Evolutionary conservation across 139 green algal species (phyloP).

Genomic region (Limnomonas spitsbergensis): DNA sequence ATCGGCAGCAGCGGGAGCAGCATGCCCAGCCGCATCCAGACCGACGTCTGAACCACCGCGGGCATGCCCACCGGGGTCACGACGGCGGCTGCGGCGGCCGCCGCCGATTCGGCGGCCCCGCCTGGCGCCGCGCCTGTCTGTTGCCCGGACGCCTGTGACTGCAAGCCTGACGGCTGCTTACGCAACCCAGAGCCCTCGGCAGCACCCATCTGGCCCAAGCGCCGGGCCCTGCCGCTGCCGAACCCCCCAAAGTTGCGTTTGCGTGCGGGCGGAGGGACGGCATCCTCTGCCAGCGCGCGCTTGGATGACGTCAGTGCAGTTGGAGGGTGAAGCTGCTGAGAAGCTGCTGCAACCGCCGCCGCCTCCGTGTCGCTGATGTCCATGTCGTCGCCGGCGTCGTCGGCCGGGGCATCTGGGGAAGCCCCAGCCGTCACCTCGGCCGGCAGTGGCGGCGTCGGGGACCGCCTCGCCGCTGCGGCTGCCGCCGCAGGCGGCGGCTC

Average conservation of each 20-base stretch:
- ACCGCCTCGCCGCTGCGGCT: too few species aligned
- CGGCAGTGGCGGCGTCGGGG: too few species aligned
- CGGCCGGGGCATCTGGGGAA: background rate
- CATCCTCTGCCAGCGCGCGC: background rate
- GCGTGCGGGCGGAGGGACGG: background rate
- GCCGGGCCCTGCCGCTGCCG: background rate
- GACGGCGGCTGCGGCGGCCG: background rate
- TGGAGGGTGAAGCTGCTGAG: too few species aligned
- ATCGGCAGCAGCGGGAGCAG: constrained; percentile 53
- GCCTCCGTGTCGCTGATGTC: background rate
- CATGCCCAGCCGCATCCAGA: constrained; percentile 42
- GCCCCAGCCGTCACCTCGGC: background rate
- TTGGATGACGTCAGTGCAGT: too few species aligned
- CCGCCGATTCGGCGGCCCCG: too few species aligned
- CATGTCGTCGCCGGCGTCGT: background rate
- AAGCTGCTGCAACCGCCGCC: background rate
- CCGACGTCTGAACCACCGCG: constrained; percentile 27
- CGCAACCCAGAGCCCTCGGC: too few species aligned
- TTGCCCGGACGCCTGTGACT: background rate
- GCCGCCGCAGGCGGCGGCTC: too few species aligned
- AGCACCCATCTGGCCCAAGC: too few species aligned
- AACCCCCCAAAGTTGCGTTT: constrained; percentile 5
- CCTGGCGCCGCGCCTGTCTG: background rate
- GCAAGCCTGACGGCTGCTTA: background rate
- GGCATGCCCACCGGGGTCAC: background rate